phyloP scores from a whole-genome alignment of 192 early-diverging fungal genomes.

The Fimicolochytrium jonesii region DNA sequence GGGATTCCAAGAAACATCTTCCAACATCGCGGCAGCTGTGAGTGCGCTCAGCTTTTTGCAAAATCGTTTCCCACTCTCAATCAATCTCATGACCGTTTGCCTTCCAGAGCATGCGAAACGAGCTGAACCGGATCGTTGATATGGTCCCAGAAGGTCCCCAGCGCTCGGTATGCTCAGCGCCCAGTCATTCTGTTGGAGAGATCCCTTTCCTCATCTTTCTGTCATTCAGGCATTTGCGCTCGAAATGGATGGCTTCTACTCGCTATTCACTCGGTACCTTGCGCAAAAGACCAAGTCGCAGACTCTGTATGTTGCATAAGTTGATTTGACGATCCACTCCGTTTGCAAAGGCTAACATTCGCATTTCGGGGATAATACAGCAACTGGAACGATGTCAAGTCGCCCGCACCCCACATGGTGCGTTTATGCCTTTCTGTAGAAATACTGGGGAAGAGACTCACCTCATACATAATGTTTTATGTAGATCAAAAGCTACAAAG shows the following conservation, averaged over 20 bases:
- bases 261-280: slow-evolving; percentile 70
- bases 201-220: too few relatives aligned
- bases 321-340: too few relatives aligned
- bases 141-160: slow-evolving; percentile 54
- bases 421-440: background rate
- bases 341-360: too few relatives aligned
- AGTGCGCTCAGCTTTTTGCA: background rate
- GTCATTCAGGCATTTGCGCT: slow-evolving; percentile 34
- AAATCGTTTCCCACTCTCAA: background rate
- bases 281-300: slow-evolving; percentile 70
- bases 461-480: background rate
- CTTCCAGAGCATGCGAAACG: slow-evolving; percentile 70
- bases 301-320: slow-evolving; percentile 64
- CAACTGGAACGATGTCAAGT: slow-evolving; percentile 93
- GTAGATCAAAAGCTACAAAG: slow-evolving; percentile 72
- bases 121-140: slow-evolving; percentile 61
- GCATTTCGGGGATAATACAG: too few relatives aligned
- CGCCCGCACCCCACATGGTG: slow-evolving; percentile 80
- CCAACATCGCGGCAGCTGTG: slow-evolving; percentile 27
- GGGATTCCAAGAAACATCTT: slow-evolving; percentile 51
- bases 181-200: too few relatives aligned
- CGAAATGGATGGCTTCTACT: slow-evolving; percentile 50
- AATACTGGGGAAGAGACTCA: background rate
- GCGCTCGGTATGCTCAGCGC: slow-evolving; percentile 39
- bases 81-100: slow-evolving; percentile 28